phyloP scores from a whole-genome alignment of 805 yeast species.

The Groenewaldozyma tartarivorans region DNA sequence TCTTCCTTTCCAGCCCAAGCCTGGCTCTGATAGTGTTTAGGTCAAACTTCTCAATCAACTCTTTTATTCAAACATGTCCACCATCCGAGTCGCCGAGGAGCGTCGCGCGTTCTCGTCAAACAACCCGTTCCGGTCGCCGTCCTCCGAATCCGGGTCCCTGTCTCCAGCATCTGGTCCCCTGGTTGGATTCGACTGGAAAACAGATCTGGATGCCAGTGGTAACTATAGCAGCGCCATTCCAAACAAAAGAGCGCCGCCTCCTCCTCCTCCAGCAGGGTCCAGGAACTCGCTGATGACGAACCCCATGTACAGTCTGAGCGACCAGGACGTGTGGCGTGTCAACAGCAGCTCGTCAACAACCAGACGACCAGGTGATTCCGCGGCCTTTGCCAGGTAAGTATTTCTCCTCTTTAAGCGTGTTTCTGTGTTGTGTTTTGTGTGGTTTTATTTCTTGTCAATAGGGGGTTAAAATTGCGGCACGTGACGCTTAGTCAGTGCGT shows the following conservation, averaged over 20 bases:
- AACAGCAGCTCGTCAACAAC: background rate
- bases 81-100: no score
- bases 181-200: no score
- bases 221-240: no score
- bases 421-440: background rate
- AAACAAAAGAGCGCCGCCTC: background rate
- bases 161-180: no score
- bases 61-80: no score
- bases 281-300: background rate
- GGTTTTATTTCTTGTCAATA: background rate
- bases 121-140: constrained; percentile 18
- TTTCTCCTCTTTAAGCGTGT: background rate
- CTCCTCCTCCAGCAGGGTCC: background rate
- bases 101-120: constrained; percentile 18
- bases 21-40: no score
- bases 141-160: constrained; percentile 12
- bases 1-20: no score
- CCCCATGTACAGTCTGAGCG: background rate
- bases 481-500: no score
- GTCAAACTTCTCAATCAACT: no score
- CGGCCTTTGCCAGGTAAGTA: background rate
- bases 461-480: no score
- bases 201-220: no score
- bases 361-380: background rate
- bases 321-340: background rate